These are phyloP conservation scores for Taxillus chinensis DNA, from an alignment of 164 flowering plant genomes.

Conservation along the genomic window DNA sequence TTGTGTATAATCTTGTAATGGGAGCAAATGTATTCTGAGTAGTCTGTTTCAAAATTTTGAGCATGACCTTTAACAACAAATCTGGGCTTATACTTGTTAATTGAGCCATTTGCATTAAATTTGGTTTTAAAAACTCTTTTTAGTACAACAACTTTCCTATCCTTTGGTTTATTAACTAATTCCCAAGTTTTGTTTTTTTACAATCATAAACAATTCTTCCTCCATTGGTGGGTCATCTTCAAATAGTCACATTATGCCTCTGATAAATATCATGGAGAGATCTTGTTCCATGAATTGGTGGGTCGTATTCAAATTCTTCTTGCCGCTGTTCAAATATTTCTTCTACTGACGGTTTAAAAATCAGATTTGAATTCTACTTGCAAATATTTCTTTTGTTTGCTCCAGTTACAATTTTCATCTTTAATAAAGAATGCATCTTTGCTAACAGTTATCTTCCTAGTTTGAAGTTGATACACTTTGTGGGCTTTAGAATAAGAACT, in stretches of 20 bases:
- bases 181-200: neutral
- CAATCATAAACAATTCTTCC: neutral
- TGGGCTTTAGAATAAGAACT: no score
- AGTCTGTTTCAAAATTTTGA: neutral
- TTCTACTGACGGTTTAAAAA: no score
- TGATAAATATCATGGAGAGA: no score
- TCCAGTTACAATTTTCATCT: neutral
- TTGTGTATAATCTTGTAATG: neutral
- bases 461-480: neutral
- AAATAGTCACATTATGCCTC: neutral
- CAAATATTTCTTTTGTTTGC: no score
- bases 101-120: no score
- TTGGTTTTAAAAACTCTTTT: neutral
- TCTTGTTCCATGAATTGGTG: neutral
- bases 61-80: neutral
- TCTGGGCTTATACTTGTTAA: neutral
- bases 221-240: neutral
- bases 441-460: neutral
- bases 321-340: neutral
- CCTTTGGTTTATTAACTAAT: neutral
- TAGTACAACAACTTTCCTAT: neutral
- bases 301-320: neutral
- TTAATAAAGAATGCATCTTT: neutral
- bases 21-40: neutral
- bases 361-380: no score